These are phyloP conservation scores for Houttuynia cordata DNA, from an alignment of 164 flowering plant genomes.

Conservation along the genomic window DNA sequence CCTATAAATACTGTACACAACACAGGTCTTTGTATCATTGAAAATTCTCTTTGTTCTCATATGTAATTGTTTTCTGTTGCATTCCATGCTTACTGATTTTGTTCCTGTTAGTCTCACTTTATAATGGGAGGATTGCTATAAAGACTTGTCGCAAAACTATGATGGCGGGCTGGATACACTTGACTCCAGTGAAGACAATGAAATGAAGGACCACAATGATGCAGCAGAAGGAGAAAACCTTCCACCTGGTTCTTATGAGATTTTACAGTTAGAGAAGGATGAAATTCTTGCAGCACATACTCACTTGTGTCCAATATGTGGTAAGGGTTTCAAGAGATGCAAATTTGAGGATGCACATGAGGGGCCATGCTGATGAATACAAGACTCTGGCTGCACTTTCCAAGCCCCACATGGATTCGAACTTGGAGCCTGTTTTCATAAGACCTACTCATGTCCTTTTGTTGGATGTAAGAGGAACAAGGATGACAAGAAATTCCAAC, in stretches of 20 bases:
- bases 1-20: too few species aligned
- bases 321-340: constrained; percentile 93
- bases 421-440: constrained; percentile 38
- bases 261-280: constrained; percentile 66
- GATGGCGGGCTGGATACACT: constrained; percentile 4
- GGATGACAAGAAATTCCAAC: constrained; percentile 85
- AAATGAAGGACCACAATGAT: constrained; percentile 70
- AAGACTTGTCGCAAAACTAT: constrained; percentile 11
- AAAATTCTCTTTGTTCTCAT: too few species aligned
- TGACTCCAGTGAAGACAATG: constrained; percentile 33
- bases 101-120: constrained; percentile 44
- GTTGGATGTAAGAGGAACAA: constrained; percentile 73
- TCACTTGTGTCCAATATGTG: constrained; percentile 83
- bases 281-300: constrained; percentile 90
- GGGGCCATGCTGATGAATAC: constrained; percentile 93
- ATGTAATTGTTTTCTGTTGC: neutral
- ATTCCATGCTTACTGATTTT: constrained; percentile 31
- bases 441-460: constrained; percentile 79
- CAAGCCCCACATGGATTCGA: constrained; percentile 60
- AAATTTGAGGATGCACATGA: constrained; percentile 74
- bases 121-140: constrained; percentile 14
- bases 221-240: constrained; percentile 72
- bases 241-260: constrained; percentile 79
- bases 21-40: too few species aligned
- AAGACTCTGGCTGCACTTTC: too few species aligned